These are phyloP conservation scores for Wickerhamiella spandovensis DNA, from an alignment of 805 yeast genomes.

Conservation along the genomic window DNA sequence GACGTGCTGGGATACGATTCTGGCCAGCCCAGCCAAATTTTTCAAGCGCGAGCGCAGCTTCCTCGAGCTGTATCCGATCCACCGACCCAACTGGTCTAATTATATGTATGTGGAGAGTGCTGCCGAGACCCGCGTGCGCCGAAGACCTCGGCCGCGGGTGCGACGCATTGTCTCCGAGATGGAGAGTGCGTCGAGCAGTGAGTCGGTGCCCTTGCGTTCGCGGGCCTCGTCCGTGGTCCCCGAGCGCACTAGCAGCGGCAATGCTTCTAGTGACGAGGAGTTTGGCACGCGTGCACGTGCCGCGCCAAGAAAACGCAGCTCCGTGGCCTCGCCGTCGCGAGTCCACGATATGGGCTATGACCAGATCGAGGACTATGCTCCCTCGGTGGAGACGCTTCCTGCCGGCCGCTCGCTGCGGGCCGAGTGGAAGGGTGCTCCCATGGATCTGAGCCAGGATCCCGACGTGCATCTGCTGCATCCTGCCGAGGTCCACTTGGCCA, in stretches of 20 bases:
- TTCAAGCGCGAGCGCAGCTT: slow-evolving; percentile 20
- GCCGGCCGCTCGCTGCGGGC: slow-evolving; percentile 60
- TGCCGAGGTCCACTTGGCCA: slow-evolving; percentile 76
- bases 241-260: background rate
- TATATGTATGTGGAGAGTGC: slow-evolving; percentile 12
- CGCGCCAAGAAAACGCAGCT: background rate
- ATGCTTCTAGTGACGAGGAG: background rate
- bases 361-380: slow-evolving; percentile 67
- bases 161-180: slow-evolving; percentile 5
- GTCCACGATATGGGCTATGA: slow-evolving; percentile 28
- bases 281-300: background rate
- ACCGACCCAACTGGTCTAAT: slow-evolving; percentile 23
- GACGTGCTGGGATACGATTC: slow-evolving; percentile 21
- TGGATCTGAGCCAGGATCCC: slow-evolving; percentile 77
- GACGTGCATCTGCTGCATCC: slow-evolving; percentile 66
- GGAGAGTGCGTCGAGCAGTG: background rate
- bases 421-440: slow-evolving; percentile 98
- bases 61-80: slow-evolving; percentile 21
- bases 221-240: slow-evolving; percentile 1
- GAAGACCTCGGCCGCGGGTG: slow-evolving; percentile 6
- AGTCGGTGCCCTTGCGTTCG: slow-evolving; percentile 2
- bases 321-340: slow-evolving; percentile 13
- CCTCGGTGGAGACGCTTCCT: slow-evolving; percentile 53
- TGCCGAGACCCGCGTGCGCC: slow-evolving; percentile 4
- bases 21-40: slow-evolving; percentile 21